These are phyloP conservation scores for Podaxis sp. DNA, from an alignment of 768 basidiomycete genomes.

Conservation along the genomic window DNA sequence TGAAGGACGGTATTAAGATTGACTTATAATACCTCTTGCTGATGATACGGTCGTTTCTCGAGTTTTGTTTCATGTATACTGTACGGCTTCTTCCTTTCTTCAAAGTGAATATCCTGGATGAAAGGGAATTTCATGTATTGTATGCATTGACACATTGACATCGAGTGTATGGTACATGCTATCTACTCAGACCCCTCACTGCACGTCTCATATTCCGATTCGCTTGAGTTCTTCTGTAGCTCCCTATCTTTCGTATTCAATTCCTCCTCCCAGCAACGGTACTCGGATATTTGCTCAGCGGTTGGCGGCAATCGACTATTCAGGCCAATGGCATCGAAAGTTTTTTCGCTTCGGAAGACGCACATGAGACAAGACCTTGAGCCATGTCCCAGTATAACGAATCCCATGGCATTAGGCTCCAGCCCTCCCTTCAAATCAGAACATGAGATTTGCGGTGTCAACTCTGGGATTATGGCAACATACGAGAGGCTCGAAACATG, in stretches of 20 bases:
- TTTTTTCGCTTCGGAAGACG: neutral
- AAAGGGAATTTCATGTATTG: neutral
- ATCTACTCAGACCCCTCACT: neutral
- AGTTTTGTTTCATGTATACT: too few relatives aligned
- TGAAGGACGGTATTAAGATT: neutral
- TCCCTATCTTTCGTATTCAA: neutral
- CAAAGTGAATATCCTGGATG: neutral
- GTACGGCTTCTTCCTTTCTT: neutral
- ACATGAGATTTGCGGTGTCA: neutral
- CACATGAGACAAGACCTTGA: neutral
- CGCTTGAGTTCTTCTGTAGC: neutral
- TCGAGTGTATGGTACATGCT: neutral
- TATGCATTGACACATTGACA: too few relatives aligned
- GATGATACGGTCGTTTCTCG: too few relatives aligned
- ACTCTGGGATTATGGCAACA: neutral
- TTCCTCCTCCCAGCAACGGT: neutral
- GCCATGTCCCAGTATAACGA: neutral
- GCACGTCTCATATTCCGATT: neutral
- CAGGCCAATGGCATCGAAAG: neutral
- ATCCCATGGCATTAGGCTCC: neutral
- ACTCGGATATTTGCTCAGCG: neutral
- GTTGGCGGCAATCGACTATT: neutral
- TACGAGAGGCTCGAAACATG: neutral
- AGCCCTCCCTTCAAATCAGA: neutral
- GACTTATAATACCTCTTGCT: neutral